Evolutionary conservation across 371 early-diverging fungal species (phyloP).

Genomic region (Coelomomyces lativittatus): DNA sequence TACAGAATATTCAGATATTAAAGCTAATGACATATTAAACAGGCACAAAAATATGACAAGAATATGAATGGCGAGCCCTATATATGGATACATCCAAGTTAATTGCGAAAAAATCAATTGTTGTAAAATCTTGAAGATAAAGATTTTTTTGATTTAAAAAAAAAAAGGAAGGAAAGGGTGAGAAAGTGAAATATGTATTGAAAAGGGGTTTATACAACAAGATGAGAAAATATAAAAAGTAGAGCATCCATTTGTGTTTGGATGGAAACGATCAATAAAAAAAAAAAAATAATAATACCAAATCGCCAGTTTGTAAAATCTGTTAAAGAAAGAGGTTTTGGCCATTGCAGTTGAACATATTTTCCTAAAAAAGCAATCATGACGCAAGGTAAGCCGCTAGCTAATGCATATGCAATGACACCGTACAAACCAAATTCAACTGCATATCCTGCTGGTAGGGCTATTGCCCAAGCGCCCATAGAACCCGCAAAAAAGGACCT

Average conservation of each 20-base stretch:
- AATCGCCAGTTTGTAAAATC: conserved; percentile 26
- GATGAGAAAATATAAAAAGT: too few species aligned
- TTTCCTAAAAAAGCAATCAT: conserved; percentile 26
- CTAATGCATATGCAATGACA: conserved; percentile 22
- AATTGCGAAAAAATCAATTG: not conserved
- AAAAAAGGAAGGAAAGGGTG: too few species aligned
- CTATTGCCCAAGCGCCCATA: conserved; percentile 17
- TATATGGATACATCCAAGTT: not conserved
- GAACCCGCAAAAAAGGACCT: conserved; percentile 5
- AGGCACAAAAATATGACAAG: too few species aligned
- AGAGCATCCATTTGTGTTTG: too few species aligned
- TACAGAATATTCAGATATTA: too few species aligned
- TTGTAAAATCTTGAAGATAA: too few species aligned
- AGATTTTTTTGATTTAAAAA: too few species aligned
- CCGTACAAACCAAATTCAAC: conserved; percentile 25
- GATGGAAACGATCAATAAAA: too few species aligned
- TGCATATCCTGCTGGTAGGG: conserved; percentile 12
- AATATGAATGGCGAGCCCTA: not conserved
- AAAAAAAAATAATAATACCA: too few species aligned
- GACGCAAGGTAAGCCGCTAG: conserved; percentile 28
- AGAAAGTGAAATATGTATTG: not conserved
- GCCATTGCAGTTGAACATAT: conserved; percentile 16
- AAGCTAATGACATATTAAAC: too few species aligned
- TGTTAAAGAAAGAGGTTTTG: conserved; percentile 16
- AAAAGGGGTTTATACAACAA: conserved; percentile 31